Evolutionary conservation across 169 alveolate genomes (phyloP).

Genomic region (Plasmodium inui): DNA sequence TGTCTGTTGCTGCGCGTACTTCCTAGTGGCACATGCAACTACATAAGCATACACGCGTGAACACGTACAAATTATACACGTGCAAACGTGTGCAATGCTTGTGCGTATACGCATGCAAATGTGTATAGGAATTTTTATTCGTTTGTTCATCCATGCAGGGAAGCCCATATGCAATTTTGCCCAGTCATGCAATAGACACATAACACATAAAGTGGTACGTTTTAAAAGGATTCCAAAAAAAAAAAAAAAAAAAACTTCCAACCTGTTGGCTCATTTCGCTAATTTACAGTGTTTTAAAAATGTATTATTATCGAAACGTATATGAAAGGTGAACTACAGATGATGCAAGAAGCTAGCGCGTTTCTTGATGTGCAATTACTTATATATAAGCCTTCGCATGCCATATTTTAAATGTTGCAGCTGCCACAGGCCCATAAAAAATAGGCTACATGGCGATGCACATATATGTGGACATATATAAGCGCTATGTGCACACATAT

Average conservation of each 20-base stretch:
- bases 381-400: neutral
- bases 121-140: neutral
- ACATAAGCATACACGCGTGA: neutral
- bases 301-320: slow-evolving; percentile 11
- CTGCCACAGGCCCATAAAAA: neutral
- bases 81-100: neutral
- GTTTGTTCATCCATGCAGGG: neutral
- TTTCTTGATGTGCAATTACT: neutral
- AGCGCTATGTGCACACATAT: neutral
- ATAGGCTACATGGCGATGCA: neutral
- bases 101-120: neutral
- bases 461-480: neutral
- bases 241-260: slow-evolving; percentile 1
- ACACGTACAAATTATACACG: neutral
- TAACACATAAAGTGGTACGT: neutral
- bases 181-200: neutral
- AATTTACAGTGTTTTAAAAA: slow-evolving; percentile 20
- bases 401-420: neutral
- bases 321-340: slow-evolving; percentile 9
- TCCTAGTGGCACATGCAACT: neutral
- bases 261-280: neutral
- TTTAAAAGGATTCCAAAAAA: slow-evolving; percentile 14
- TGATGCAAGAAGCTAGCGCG: neutral
- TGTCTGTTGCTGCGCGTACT: neutral
- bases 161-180: neutral